A percentile compares a stretch with the other conserved stretches of the same genome.
phyloP scores from a whole-genome alignment of 441 rosid genomes.

The Syzygium malaccense region DNA sequence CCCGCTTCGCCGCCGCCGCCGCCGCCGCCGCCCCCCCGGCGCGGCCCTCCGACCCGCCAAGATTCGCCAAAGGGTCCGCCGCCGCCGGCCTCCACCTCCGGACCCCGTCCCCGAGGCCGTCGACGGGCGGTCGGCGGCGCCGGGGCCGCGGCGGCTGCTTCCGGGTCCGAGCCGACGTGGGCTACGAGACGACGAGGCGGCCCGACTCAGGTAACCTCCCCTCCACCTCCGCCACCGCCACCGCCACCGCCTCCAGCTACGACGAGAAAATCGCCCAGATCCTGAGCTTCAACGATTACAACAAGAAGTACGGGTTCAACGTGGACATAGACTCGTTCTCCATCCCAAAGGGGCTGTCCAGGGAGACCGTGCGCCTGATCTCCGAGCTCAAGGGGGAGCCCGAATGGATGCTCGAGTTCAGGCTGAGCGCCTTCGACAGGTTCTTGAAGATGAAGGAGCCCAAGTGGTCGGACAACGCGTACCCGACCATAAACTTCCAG shows the following conservation, averaged over 20 bases:
- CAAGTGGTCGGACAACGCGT: constrained; percentile 77
- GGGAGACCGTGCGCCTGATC: constrained; percentile 57
- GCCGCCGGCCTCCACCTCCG: constrained; percentile 24
- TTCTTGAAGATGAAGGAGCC: constrained; percentile 69
- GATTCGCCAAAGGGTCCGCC: constrained; percentile 13
- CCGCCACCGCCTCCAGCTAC: constrained; percentile 20
- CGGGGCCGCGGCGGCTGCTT: background rate
- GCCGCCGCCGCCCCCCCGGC: background rate
- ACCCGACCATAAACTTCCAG: constrained; percentile 65
- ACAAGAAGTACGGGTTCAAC: constrained; percentile 59
- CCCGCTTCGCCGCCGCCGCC: constrained; percentile 23
- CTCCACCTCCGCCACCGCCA: background rate
- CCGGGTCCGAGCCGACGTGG: constrained; percentile 43
- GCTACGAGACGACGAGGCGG: constrained; percentile 19
- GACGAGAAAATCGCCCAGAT: constrained; percentile 62
- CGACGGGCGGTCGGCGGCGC: background rate
- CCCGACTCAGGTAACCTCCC: constrained; percentile 37
- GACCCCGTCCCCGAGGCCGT: constrained; percentile 8
- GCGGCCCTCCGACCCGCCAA: constrained; percentile 20
- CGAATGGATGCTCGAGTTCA: constrained; percentile 83
- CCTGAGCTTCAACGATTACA: constrained; percentile 61
- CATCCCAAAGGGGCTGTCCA: constrained; percentile 83
- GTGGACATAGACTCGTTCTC: constrained; percentile 68
- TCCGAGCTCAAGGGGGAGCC: constrained; percentile 75
- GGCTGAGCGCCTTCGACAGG: constrained; percentile 70